Base-by-base conservation (phyloP, 306 rosid species). In the Styphnolobium japonicum region DNA sequence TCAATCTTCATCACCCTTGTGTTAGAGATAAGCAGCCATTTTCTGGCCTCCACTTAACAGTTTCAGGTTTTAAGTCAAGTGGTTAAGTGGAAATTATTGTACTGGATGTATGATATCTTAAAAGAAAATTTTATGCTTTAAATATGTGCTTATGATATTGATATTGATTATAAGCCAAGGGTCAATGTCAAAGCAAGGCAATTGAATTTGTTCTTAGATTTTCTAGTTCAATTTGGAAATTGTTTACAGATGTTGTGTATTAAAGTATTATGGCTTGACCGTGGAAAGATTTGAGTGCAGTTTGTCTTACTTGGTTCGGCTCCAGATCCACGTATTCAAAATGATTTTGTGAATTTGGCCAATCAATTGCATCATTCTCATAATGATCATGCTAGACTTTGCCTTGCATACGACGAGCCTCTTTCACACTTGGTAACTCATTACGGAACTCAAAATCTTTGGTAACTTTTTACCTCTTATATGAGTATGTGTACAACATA, bases 231-330 rank as follows among this genome's bases (percentile, higher is more conserved):
- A 75, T 37, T 46, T 64, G n/a, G 72, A 56, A 40, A 21, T 15
- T 79, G 48, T 70, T 67, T 49, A 45, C 69, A 12, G 22, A 73
- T 69, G 58, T 42, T 71, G 75, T 71, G 75, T 67, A 16, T 72
- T 10, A 10, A 18, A 73, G 69, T 16, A 58, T 85, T 2, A 56
- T 55, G 58, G 64, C 25, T 55, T 68, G 14, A 77, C 83, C 53
- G 34, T 52, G 19, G 67, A 39, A 46, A 52, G 40, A n/a, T 76
- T 39, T 57, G 70, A 78, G 76, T 78, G 84, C 92, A 96, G 99
- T 93, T 89, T 64, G 98, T 90, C 9, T 89, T 96, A 79, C 99
- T 96, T 79, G 99, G 99, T 85, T 96, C 99, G 39, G 99, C 99
- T 86, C 99, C 99, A 42, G 99, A 96, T 86, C 94, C 90, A 67